A percentile compares a stretch with the other conserved stretches of the same genome.
Evolutionary conservation across 1,284 basidiomycete genomes (phyloP).

Genomic region (Sporisorium scitamineum): DNA sequence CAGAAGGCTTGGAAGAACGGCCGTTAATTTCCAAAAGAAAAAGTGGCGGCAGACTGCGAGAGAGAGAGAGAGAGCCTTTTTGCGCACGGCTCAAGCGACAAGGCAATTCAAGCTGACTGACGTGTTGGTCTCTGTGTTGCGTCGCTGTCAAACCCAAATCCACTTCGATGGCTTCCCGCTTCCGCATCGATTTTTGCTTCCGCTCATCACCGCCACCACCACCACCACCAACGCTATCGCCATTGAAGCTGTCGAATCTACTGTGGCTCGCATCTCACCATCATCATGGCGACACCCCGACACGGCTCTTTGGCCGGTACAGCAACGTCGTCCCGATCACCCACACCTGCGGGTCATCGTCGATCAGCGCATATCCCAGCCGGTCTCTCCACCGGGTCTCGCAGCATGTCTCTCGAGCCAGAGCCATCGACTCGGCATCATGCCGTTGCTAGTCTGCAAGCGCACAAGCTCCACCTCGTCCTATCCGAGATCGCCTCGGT

Average conservation of each 20-base stretch:
- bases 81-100: constrained; percentile 2
- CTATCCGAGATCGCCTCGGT: constrained; percentile 90
- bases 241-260: not conserved
- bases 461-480: constrained; percentile 76
- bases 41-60: not conserved
- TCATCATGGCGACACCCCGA: constrained; percentile 18
- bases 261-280: not conserved
- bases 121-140: constrained; percentile 28
- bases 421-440: not conserved
- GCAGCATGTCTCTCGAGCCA: constrained; percentile 8
- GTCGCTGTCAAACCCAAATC: not conserved
- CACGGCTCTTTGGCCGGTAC: constrained; percentile 11
- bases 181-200: not conserved
- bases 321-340: constrained; percentile 21
- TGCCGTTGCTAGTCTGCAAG: constrained; percentile 22
- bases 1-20: not conserved
- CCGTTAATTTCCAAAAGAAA: not conserved
- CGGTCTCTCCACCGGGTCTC: not conserved
- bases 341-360: constrained; percentile 33
- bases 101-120: constrained; percentile 18
- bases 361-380: constrained; percentile 36
- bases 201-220: constrained; percentile 1
- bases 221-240: too few relatives aligned
- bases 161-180: not conserved
- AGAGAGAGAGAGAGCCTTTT: not conserved